Percentiles rank a stretch among this genome's conserved stretches.
phyloP scores from a whole-genome alignment of 768 basidiomycete genomes.

The Mycena maculata region DNA sequence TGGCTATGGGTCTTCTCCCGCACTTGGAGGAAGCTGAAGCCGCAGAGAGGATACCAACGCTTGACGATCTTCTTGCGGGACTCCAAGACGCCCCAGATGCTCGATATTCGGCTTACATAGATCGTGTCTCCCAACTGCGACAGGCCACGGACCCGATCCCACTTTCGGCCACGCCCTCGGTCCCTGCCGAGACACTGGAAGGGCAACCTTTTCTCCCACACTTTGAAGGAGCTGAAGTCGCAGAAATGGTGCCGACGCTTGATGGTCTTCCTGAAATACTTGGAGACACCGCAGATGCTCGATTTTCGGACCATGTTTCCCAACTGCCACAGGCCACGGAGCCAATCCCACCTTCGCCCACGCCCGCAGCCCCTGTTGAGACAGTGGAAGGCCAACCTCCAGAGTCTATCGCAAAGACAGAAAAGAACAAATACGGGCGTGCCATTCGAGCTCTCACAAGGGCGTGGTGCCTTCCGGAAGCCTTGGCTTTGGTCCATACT shows the following conservation, averaged over 20 bases:
- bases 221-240: neutral
- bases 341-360: neutral
- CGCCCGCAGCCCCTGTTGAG: neutral
- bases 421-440: neutral
- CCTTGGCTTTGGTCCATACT: conserved; percentile 17
- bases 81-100: conserved; percentile 1
- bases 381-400: neutral
- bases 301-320: neutral
- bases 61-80: conserved; percentile 16
- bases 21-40: conserved; percentile 2
- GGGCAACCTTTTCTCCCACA: conserved; percentile 12
- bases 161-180: neutral
- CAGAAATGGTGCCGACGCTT: neutral
- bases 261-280: conserved; percentile 16
- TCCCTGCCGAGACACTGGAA: neutral
- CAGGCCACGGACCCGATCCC: neutral
- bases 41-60: neutral
- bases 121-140: conserved; percentile 3
- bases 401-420: neutral
- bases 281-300: neutral
- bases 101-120: neutral
- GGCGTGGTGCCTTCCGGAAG: conserved; percentile 32
- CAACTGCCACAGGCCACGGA: neutral
- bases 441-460: conserved; percentile 15
- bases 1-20: conserved; percentile 24